Evolutionary conservation across 495 filamentous ascomycete genomes (phyloP).

Genomic region (Sabuloglossum arenarium): DNA sequence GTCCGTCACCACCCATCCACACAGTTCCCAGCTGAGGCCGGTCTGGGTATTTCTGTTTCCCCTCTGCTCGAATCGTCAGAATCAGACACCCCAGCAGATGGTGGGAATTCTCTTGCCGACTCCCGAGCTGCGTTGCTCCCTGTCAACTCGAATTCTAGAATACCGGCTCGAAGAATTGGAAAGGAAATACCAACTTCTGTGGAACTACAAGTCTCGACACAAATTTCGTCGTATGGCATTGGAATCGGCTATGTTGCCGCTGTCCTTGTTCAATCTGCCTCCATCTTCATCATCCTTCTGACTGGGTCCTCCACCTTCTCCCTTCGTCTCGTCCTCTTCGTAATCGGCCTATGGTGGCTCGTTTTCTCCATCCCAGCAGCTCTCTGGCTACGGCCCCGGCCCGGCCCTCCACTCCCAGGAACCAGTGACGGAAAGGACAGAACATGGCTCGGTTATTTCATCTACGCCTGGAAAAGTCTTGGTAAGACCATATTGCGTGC

Average conservation of each 20-base stretch:
- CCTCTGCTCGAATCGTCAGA: background rate
- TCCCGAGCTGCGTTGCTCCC: slow-evolving; percentile 1
- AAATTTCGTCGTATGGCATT: slow-evolving; percentile 75
- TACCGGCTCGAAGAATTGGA: background rate
- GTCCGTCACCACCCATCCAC: slow-evolving; percentile 21
- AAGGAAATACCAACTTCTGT: slow-evolving; percentile 25
- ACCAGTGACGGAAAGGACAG: slow-evolving; percentile 17
- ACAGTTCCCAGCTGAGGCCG: background rate
- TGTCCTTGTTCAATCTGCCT: slow-evolving; percentile 55
- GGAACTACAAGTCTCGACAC: slow-evolving; percentile 55
- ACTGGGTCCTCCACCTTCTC: slow-evolving; percentile 58
- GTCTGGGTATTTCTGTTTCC: background rate
- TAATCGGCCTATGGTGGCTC: slow-evolving; percentile 91
- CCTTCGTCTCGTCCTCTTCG: slow-evolving; percentile 62
- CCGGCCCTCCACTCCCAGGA: slow-evolving; percentile 52
- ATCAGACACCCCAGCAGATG: background rate
- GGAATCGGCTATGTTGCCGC: slow-evolving; percentile 79
- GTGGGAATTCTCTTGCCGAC: background rate
- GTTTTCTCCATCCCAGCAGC: slow-evolving; percentile 75
- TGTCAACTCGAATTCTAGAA: background rate
- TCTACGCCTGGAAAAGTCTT: slow-evolving; percentile 68
- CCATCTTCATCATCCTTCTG: slow-evolving; percentile 46
- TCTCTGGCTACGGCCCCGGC: slow-evolving; percentile 75
- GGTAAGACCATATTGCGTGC: slow-evolving; percentile 62
- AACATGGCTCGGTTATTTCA: slow-evolving; percentile 41